Evolutionary conservation across 2,329 filamentous ascomycete species (phyloP).

Genomic region (Sporothrix sp.): DNA sequence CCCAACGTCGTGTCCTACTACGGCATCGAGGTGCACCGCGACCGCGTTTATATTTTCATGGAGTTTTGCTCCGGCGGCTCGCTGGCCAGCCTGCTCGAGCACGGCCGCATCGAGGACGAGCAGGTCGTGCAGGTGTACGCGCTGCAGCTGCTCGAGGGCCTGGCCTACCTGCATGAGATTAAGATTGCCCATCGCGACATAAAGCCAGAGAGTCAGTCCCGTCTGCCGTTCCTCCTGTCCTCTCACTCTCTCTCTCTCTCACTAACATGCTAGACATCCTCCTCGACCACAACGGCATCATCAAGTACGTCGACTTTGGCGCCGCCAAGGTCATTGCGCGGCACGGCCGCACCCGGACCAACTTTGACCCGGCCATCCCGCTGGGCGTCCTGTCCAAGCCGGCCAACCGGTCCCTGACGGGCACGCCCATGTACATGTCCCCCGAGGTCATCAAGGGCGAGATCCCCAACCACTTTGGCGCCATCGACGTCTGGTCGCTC

Average conservation of each 20-base stretch:
- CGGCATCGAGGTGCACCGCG: slow-evolving; percentile 93
- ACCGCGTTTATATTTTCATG: slow-evolving; percentile 99
- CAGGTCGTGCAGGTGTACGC: slow-evolving; percentile 96
- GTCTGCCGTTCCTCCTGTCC: neutral
- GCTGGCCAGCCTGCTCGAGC: slow-evolving; percentile 78
- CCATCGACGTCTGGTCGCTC: slow-evolving; percentile 92
- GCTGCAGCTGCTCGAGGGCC: slow-evolving; percentile 83
- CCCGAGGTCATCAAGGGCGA: slow-evolving; percentile 95
- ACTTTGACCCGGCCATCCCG: slow-evolving; percentile 37
- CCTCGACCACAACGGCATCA: slow-evolving; percentile 92
- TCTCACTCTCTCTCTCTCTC: neutral
- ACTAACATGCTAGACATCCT: slow-evolving; percentile 59
- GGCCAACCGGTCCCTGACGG: slow-evolving; percentile 80
- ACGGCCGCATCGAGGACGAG: slow-evolving; percentile 95
- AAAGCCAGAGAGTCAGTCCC: slow-evolving; percentile 82
- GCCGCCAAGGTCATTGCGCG: slow-evolving; percentile 94
- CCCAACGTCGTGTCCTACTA: slow-evolving; percentile 97
- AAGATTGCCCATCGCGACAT: slow-evolving; percentile 94
- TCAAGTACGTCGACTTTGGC: slow-evolving; percentile 98
- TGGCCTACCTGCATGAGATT: slow-evolving; percentile 86
- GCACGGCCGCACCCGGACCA: slow-evolving; percentile 68
- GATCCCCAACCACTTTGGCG: slow-evolving; percentile 66
- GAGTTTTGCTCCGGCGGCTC: slow-evolving; percentile 97
- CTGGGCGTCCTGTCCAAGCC: slow-evolving; percentile 38
- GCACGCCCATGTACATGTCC: slow-evolving; percentile 99